Conservation (phyloP, 202 grass and related monocot genomes). For the Panicum hallii region DNA sequence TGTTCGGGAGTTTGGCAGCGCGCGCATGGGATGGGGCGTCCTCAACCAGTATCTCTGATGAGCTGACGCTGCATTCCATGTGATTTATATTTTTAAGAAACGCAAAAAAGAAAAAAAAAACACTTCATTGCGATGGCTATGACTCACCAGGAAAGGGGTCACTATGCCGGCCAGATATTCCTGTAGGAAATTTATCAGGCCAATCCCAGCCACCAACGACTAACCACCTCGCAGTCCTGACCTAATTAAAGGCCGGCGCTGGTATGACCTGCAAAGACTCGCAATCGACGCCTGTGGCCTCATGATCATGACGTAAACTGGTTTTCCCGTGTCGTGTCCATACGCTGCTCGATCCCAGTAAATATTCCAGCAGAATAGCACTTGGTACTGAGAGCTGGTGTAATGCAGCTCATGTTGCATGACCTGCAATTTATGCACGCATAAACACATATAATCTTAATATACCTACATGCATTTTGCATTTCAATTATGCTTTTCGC, state of each 20-base stretch:
- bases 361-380: background rate
- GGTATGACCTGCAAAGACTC: background rate
- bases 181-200: slow-evolving; percentile 5
- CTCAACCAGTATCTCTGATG: background rate
- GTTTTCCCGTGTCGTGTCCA: background rate
- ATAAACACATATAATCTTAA: background rate
- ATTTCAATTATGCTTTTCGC: background rate
- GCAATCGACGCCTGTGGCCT: background rate
- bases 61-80: background rate
- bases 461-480: background rate
- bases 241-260: background rate
- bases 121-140: background rate
- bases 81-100: background rate
- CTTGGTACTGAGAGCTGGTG: background rate
- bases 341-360: background rate
- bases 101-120: background rate
- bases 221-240: background rate
- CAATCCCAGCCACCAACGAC: background rate
- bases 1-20: background rate
- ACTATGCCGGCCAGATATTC: background rate
- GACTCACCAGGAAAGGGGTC: background rate
- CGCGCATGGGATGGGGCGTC: background rate
- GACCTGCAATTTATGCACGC: slow-evolving; percentile 7
- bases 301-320: background rate
- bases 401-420: background rate